These are phyloP conservation scores for Arachnopeziza araneosa DNA, from an alignment of 2,329 filamentous ascomycete genomes.

Conservation along the genomic window DNA sequence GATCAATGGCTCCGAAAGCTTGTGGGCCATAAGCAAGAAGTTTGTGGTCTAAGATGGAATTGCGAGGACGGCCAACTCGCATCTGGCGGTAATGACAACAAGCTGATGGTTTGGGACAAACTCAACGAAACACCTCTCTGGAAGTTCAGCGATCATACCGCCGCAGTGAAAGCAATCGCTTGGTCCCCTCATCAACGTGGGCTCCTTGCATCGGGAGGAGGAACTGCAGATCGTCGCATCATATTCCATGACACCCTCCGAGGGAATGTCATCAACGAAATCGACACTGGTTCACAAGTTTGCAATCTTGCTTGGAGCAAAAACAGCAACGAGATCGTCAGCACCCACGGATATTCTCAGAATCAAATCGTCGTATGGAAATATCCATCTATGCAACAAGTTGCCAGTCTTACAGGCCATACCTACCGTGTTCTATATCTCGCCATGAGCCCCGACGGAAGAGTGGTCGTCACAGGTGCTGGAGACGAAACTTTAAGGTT, in stretches of 20 bases:
- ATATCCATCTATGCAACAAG: constrained; percentile 96
- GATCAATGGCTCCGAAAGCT: constrained; percentile 86
- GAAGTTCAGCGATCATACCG: constrained; percentile 92
- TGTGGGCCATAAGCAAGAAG: constrained; percentile 94
- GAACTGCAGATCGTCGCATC: constrained; percentile 91
- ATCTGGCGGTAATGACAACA: constrained; percentile 97
- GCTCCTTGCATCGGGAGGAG: constrained; percentile 89
- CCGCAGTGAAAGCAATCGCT: constrained; percentile 93
- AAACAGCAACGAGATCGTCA: constrained; percentile 96
- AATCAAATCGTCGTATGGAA: constrained; percentile 99
- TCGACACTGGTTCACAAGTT: constrained; percentile 97
- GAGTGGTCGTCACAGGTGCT: constrained; percentile 89
- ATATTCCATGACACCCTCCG: constrained; percentile 96
- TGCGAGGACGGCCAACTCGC: constrained; percentile 91
- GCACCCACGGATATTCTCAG: constrained; percentile 93
- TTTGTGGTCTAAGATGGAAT: constrained; percentile 96
- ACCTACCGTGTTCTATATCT: constrained; percentile 95
- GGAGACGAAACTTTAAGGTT: constrained; percentile 95
- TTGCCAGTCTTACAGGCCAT: constrained; percentile 90
- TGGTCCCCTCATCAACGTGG: constrained; percentile 97
- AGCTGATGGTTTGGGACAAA: constrained; percentile 98
- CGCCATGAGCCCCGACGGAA: constrained; percentile 93
- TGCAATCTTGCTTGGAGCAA: constrained; percentile 97
- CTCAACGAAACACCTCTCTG: constrained; percentile 86
- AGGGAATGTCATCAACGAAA: constrained; percentile 74